Conservation (phyloP, 306 rosid species). For the Adenanthera pavonina region DNA sequence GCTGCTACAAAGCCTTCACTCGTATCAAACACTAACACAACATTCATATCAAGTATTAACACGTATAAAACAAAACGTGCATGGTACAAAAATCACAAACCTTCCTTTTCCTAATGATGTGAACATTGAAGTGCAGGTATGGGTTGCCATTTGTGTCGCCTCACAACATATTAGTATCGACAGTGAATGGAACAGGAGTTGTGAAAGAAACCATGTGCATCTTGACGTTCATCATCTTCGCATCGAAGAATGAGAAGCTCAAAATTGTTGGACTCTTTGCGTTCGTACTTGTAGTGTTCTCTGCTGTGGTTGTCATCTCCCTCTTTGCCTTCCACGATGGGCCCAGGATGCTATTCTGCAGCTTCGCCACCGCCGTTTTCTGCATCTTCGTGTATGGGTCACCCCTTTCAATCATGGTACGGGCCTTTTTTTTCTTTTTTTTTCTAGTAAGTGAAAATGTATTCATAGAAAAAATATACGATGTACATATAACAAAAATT, state of each 20-base stretch:
- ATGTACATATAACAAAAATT: too few species aligned
- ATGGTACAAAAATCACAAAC: background rate
- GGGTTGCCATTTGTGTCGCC: constrained; percentile 64
- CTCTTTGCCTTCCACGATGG: constrained; percentile 48
- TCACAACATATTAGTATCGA: constrained; percentile 61
- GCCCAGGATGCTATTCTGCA: constrained; percentile 52
- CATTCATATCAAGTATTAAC: too few species aligned
- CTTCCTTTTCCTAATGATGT: background rate
- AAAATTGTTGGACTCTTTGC: constrained; percentile 46
- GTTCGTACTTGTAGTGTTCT: constrained; percentile 36
- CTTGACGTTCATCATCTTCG: constrained; percentile 43
- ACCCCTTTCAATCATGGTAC: constrained; percentile 1
- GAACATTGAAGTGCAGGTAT: constrained; percentile 45
- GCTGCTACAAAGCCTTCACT: too few species aligned
- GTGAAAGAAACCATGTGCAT: constrained; percentile 55
- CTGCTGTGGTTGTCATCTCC: constrained; percentile 53
- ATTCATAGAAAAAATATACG: too few species aligned
- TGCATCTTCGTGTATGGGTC: background rate
- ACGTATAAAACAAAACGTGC: background rate
- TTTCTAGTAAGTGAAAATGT: too few species aligned
- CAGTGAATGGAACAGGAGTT: constrained; percentile 61
- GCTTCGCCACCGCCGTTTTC: constrained; percentile 49
- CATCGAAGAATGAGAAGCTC: constrained; percentile 50
- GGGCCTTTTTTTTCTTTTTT: background rate
- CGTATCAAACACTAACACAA: too few species aligned